Evolutionary conservation across 1,284 basidiomycete genomes (phyloP).

Genomic region (Malassezia caprae): DNA sequence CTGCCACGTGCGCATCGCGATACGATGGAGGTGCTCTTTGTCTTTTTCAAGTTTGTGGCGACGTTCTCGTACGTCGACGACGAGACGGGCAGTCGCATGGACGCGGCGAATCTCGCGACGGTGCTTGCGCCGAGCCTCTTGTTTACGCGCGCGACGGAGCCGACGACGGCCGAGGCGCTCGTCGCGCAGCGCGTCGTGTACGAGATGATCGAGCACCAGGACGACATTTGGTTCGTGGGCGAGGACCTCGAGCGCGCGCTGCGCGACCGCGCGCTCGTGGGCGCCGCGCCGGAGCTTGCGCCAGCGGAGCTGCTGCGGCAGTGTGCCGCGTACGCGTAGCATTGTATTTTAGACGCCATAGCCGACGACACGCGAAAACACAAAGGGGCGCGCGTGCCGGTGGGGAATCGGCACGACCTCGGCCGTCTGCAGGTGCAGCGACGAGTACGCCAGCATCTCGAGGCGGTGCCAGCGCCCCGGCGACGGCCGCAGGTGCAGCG

Average conservation of each 20-base stretch:
- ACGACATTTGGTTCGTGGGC: constrained; percentile 59
- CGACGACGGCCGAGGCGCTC: constrained; percentile 85
- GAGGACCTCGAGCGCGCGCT: constrained; percentile 38
- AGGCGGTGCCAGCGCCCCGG: constrained; percentile 67
- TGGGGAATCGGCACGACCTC: constrained; percentile 63
- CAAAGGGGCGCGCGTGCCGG: constrained; percentile 76
- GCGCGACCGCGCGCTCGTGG: constrained; percentile 40
- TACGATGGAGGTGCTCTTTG: constrained; percentile 93
- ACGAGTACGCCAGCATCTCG: constrained; percentile 62
- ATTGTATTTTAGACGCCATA: constrained; percentile 30
- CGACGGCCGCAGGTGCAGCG: constrained; percentile 64
- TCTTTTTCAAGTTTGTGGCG: constrained; percentile 98
- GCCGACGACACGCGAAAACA: constrained; percentile 64
- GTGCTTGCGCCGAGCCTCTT: constrained; percentile 95
- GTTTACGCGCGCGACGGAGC: constrained; percentile 70
- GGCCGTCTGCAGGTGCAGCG: constrained; percentile 58
- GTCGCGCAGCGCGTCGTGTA: constrained; percentile 60
- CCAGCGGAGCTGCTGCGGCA: constrained; percentile 38
- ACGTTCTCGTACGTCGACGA: constrained; percentile 97
- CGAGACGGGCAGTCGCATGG: constrained; percentile 97
- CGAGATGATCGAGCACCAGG: constrained; percentile 76
- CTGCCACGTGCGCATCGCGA: constrained; percentile 89
- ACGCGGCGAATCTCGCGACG: constrained; percentile 87
- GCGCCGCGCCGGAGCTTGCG: constrained; percentile 32
- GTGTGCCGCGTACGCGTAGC: constrained; percentile 37